phyloP scores from a whole-genome alignment of 176 grass and related monocot species.

The Canna indica region DNA sequence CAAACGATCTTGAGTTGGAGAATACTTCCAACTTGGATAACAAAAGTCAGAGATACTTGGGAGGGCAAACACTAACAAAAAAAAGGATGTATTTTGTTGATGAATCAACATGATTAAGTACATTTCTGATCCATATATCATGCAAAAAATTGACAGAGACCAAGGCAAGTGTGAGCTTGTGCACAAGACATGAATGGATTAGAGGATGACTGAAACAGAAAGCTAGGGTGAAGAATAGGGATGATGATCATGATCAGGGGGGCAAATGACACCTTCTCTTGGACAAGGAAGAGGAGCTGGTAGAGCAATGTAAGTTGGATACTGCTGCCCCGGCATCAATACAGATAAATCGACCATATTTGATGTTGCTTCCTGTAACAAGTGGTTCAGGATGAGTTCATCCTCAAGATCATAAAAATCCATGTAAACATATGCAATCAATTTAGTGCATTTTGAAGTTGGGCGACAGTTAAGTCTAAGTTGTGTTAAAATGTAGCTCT shows the following conservation, averaged over 20 bases:
- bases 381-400: not conserved
- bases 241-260: constrained; percentile 3
- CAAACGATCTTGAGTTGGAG: too few relatives aligned
- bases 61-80: too few relatives aligned
- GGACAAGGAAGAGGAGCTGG: constrained; percentile 16
- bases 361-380: constrained; percentile 1
- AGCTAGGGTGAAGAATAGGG: not conserved
- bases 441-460: too few relatives aligned
- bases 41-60: too few relatives aligned
- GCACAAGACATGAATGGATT: not conserved
- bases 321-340: constrained; percentile 22
- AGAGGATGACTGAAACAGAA: not conserved
- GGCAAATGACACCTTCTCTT: constrained; percentile 13
- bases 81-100: too few relatives aligned
- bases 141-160: not conserved
- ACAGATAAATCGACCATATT: constrained; percentile 1
- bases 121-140: not conserved
- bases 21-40: too few relatives aligned
- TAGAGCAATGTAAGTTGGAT: constrained; percentile 22
- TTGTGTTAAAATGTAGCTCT: too few relatives aligned
- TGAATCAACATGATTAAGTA: not conserved
- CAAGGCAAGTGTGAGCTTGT: not conserved
- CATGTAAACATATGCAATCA: too few relatives aligned
- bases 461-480: too few relatives aligned
- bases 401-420: too few relatives aligned